These are phyloP conservation scores for Lachancea cidri DNA, from an alignment of 805 yeast genomes.

Conservation along the genomic window DNA sequence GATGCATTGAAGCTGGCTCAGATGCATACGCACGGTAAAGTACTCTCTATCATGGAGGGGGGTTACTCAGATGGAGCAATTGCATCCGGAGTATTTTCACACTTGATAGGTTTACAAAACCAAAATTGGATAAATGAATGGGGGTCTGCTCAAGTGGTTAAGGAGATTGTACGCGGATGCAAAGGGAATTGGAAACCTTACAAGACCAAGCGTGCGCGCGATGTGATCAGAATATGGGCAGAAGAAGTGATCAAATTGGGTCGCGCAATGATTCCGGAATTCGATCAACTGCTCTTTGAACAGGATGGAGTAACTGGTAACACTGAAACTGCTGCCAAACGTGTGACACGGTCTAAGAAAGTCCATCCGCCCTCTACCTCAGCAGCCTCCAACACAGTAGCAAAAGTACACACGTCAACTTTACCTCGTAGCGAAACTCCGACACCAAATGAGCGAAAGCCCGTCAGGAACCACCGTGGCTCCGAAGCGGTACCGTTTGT, in stretches of 20 bases:
- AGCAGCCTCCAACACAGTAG: slow-evolving; percentile 1
- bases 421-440: slow-evolving; percentile 13
- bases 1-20: slow-evolving; percentile 70
- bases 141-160: slow-evolving; percentile 58
- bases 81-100: slow-evolving; percentile 73
- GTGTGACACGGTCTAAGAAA: slow-evolving; percentile 7
- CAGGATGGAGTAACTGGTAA: slow-evolving; percentile 3
- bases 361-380: background rate
- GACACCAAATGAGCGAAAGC: slow-evolving; percentile 6
- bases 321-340: background rate
- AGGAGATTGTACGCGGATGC: slow-evolving; percentile 64
- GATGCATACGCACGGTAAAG: slow-evolving; percentile 52
- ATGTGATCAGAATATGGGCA: slow-evolving; percentile 54
- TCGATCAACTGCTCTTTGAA: slow-evolving; percentile 25
- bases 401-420: slow-evolving; percentile 2
- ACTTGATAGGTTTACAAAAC: slow-evolving; percentile 62
- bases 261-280: slow-evolving; percentile 53
- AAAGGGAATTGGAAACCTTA: slow-evolving; percentile 59
- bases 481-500: slow-evolving; percentile 26
- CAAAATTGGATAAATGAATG: slow-evolving; percentile 56
- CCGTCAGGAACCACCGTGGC: background rate
- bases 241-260: slow-evolving; percentile 60
- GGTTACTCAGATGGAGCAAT: slow-evolving; percentile 84
- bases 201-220: slow-evolving; percentile 45
- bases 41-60: slow-evolving; percentile 72